Conservation (phyloP, 441 rosid species). For the Dalechampia spathulata region DNA sequence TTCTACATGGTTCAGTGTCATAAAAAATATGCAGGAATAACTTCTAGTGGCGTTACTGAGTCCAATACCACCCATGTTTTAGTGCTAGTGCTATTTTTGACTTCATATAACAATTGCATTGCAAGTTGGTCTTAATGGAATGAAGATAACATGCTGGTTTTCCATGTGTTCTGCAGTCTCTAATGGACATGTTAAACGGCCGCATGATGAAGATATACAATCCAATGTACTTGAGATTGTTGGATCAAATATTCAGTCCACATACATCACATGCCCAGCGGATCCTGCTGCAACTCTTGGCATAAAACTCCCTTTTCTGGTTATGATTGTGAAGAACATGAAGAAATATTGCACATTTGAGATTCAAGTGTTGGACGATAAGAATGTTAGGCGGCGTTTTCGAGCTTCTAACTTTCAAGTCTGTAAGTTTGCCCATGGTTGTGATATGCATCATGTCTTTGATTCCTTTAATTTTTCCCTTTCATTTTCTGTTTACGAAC, state of each 20-base stretch:
- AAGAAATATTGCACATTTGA: constrained; percentile 90
- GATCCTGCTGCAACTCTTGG: constrained; percentile 92
- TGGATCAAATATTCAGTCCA: constrained; percentile 80
- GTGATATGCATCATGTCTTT: constrained; percentile 10
- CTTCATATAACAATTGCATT: not conserved
- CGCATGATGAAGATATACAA: constrained; percentile 91
- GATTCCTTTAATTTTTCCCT: not conserved
- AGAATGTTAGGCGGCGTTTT: constrained; percentile 91
- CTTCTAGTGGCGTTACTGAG: too few relatives aligned
- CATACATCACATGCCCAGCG: constrained; percentile 86
- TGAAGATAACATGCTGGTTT: not conserved
- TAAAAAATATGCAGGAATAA: too few relatives aligned
- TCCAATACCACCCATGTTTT: too few relatives aligned
- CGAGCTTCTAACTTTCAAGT: constrained; percentile 98
- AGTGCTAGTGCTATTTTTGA: too few relatives aligned
- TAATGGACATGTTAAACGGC: constrained; percentile 85
- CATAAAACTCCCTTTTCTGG: constrained; percentile 91
- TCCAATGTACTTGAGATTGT: constrained; percentile 85
- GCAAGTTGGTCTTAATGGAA: not conserved
- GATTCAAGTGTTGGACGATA: constrained; percentile 92
- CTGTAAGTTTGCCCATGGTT: constrained; percentile 52
- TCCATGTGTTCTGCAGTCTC: constrained; percentile 41
- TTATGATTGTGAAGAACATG: constrained; percentile 79
- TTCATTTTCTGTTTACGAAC: not conserved
- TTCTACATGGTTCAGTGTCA: too few relatives aligned